phyloP scores from a whole-genome alignment of 306 rosid genomes.

The Sphenostylis stenocarpa region DNA sequence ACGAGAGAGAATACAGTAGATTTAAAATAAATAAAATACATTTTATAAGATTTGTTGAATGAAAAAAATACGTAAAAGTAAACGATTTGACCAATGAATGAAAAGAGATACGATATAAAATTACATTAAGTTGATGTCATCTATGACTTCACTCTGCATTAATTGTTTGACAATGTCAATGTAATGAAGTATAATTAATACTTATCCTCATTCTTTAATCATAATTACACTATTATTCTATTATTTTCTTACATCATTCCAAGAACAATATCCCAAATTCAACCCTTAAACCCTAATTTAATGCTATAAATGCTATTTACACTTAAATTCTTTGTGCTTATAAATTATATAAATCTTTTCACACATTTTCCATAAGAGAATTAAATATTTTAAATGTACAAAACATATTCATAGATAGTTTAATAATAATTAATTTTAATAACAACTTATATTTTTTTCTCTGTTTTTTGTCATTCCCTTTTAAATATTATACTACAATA shows the following conservation, averaged over 20 bases:
- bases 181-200: not conserved
- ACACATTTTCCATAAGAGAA: too few relatives aligned
- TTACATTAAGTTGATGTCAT: not conserved
- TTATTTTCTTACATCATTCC: not conserved
- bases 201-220: not conserved
- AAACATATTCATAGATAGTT: too few relatives aligned
- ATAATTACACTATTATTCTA: not conserved
- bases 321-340: too few relatives aligned
- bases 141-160: constrained; percentile 21
- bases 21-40: not conserved
- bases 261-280: not conserved
- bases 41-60: not conserved
- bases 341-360: too few relatives aligned
- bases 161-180: not conserved
- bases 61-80: not conserved
- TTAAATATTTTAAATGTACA: too few relatives aligned
- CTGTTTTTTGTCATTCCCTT: too few relatives aligned
- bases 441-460: too few relatives aligned
- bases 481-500: too few relatives aligned
- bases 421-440: too few relatives aligned
- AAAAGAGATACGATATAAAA: not conserved
- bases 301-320: too few relatives aligned
- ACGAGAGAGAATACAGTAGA: not conserved
- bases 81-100: not conserved
- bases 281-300: too few relatives aligned